These are phyloP conservation scores for Heterobasidion annosum DNA, from an alignment of 1,284 basidiomycete genomes.

Conservation along the genomic window DNA sequence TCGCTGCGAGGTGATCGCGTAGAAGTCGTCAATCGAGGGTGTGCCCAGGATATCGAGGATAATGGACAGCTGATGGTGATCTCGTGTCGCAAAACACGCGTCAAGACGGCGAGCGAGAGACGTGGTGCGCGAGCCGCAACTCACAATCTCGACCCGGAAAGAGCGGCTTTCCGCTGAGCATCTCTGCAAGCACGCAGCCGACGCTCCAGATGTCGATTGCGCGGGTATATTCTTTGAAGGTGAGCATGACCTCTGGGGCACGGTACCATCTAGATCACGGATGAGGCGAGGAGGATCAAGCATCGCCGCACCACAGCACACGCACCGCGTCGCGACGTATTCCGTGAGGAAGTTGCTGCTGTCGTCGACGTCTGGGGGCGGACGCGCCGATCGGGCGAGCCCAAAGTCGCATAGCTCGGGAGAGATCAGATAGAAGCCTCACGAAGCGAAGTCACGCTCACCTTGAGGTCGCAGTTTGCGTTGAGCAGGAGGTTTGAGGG, in stretches of 20 bases:
- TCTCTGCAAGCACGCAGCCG: conserved; percentile 90
- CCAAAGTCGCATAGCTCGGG: conserved; percentile 86
- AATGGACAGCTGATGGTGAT: conserved; percentile 88
- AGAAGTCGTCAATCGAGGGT: conserved; percentile 88
- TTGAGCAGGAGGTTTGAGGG: conserved; percentile 90
- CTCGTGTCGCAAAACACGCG: conserved; percentile 19
- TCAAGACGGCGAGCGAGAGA: conserved; percentile 3
- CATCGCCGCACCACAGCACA: conserved; percentile 8
- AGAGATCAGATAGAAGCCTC: conserved; percentile 9
- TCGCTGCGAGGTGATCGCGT: conserved; percentile 79
- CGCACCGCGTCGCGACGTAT: conserved; percentile 81
- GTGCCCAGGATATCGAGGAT: conserved; percentile 86
- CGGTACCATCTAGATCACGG: conserved; percentile 73
- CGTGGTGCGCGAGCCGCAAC: conserved; percentile 8
- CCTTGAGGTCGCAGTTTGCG: conserved; percentile 93
- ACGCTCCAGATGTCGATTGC: conserved; percentile 94
- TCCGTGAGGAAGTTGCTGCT: conserved; percentile 91
- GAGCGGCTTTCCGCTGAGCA: conserved; percentile 84
- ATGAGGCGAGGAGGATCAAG: background rate
- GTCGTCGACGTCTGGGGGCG: conserved; percentile 75
- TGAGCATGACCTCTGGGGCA: conserved; percentile 92
- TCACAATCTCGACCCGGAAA: conserved; percentile 84
- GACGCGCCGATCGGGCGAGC: conserved; percentile 76
- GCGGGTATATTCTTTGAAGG: conserved; percentile 89
- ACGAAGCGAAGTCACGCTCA: conserved; percentile 17